Evolutionary conservation across 805 yeast species (phyloP), one percentile per base, ranked within the genome.

Genomic region (Blastobotrys chiropterorum): DNA sequence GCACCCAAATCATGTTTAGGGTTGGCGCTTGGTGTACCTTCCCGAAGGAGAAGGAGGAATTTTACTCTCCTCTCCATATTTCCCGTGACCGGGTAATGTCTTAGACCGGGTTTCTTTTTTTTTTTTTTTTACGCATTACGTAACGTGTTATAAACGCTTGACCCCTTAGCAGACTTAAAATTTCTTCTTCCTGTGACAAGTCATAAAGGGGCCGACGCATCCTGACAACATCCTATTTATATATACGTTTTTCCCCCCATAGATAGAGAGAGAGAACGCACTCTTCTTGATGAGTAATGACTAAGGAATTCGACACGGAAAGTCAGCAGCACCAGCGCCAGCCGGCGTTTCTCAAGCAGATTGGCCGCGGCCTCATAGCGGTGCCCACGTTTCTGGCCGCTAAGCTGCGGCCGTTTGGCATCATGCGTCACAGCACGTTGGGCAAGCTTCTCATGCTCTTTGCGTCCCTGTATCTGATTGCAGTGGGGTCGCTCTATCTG

Each of bases 381-480:
- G 20, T 42, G 8, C 44, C 44, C 6, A 42, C 44, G 6, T 15
- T 20, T 20, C 21, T 42, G 44, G 44, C 44, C 44, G 14, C 8
- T 14, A 6, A 17, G 20, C 44, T 46, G n/a, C 48, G 48, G 6
- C 48, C 48, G 15, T 30, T 46, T 20, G 48, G 48, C 6, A 38
- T 26, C 41, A 47, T 53, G 44, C 42, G 57, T 11, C 58, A 55
- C 26, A 46, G 41, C 46, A 48, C 48, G 17, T n/a, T 57, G 5
- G 60, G 52, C 17, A 57, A 56, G 40, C 16, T 57, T 3, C 57
- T 57, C 19, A 20, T 44, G 14, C 34, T 56, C 3, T 31, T 53
- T 2, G 53, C 56, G 5, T 47, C 50, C 3, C 48, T 53, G 1
- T 57, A 57, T 48, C 44, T 55, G 15, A 17, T 56, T 8, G 48